Conservation (phyloP, 257 asterid genomes). For the Nemophila menziesii region DNA sequence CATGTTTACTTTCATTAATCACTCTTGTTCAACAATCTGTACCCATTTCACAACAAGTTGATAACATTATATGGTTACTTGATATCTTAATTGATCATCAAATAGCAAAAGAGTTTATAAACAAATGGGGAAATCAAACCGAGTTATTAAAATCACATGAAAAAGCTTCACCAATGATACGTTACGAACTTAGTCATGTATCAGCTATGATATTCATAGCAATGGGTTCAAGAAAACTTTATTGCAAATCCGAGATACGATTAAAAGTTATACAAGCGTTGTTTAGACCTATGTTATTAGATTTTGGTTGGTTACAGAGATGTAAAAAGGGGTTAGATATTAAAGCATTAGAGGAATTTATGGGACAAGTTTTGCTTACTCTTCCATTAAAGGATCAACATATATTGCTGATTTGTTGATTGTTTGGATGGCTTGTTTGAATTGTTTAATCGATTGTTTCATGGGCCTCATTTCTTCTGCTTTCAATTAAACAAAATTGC, state of each 20-base stretch:
- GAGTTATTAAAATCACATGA: constrained; percentile 43
- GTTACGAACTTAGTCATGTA: constrained; percentile 78
- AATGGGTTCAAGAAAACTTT: constrained; percentile 68
- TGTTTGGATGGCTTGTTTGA: too few relatives aligned
- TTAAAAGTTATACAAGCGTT: constrained; percentile 38
- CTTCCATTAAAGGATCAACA: constrained; percentile 79
- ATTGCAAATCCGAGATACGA: constrained; percentile 64
- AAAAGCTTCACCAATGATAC: constrained; percentile 58
- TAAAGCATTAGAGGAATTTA: constrained; percentile 66
- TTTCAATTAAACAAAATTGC: too few relatives aligned
- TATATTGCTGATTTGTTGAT: constrained; percentile 52
- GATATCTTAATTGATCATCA: constrained; percentile 77
- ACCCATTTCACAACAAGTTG: constrained; percentile 64
- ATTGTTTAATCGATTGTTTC: too few relatives aligned
- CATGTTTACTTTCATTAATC: constrained; percentile 46
- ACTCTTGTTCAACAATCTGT: constrained; percentile 64
- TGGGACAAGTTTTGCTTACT: constrained; percentile 83
- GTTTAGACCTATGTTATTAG: constrained; percentile 78
- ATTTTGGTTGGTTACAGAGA: constrained; percentile 91
- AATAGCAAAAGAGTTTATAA: constrained; percentile 65
- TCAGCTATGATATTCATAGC: constrained; percentile 71
- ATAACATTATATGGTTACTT: constrained; percentile 72
- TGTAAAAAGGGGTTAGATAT: constrained; percentile 74
- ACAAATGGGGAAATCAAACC: constrained; percentile 56
- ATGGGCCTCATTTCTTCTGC: too few relatives aligned